These are phyloP conservation scores for Delphinella strobiligena DNA, from an alignment of 2,329 filamentous ascomycete genomes.

Conservation along the genomic window DNA sequence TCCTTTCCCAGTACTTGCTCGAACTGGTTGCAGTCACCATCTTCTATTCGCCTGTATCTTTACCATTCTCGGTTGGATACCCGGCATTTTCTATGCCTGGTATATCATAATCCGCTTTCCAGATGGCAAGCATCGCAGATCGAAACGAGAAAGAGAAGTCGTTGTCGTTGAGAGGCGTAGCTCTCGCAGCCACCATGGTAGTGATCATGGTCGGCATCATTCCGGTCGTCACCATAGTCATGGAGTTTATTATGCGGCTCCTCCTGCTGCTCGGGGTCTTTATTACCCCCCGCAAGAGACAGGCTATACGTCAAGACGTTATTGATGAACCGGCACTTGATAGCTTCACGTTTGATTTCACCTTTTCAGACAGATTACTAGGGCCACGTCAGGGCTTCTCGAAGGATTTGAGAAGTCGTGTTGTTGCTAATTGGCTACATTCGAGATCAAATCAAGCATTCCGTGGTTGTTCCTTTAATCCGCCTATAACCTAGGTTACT, in stretches of 20 bases:
- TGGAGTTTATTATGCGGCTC: background rate
- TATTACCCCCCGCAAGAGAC: background rate
- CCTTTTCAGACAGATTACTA: background rate
- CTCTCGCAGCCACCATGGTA: background rate
- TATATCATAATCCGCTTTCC: constrained; percentile 8
- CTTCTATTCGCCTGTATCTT: constrained; percentile 83
- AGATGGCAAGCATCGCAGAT: background rate
- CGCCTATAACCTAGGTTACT: too few relatives aligned
- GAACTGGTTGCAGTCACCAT: constrained; percentile 72
- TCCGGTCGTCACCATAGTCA: background rate
- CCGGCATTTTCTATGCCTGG: constrained; percentile 8
- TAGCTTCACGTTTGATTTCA: background rate
- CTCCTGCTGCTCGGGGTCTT: background rate
- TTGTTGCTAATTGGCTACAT: too few relatives aligned
- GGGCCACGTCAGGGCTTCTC: too few relatives aligned
- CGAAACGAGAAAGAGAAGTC: background rate
- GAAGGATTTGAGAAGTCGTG: too few relatives aligned
- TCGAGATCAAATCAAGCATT: too few relatives aligned
- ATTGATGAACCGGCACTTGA: background rate
- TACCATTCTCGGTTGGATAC: constrained; percentile 41
- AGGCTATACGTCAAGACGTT: background rate
- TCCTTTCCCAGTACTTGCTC: constrained; percentile 79
- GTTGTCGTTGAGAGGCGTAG: background rate
- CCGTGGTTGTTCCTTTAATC: too few relatives aligned
- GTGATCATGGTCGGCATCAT: background rate